phyloP scores from a whole-genome alignment of 1,139 yeast species.

The Yamadazyma siamensis region DNA sequence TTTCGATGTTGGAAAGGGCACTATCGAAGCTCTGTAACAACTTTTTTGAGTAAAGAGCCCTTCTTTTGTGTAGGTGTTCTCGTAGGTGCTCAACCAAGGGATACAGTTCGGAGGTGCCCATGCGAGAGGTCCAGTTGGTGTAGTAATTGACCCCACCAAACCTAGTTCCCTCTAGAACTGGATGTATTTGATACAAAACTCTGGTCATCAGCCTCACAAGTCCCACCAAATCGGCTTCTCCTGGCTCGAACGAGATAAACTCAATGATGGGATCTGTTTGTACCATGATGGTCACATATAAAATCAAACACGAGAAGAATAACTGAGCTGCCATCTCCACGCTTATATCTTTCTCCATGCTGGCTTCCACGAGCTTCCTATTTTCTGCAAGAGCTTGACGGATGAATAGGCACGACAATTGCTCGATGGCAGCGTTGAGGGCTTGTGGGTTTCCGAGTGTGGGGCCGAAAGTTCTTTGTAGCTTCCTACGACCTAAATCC shows the following conservation, averaged over 20 bases:
- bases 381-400: neutral
- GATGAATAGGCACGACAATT: neutral
- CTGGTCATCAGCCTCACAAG: conserved; percentile 3
- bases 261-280: conserved; percentile 27
- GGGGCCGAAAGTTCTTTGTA: neutral
- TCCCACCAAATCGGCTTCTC: conserved; percentile 4
- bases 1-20: no score
- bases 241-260: conserved; percentile 8
- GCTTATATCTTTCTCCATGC: neutral
- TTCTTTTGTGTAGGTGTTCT: conserved; percentile 14
- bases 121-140: neutral
- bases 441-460: neutral
- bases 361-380: neutral
- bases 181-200: neutral
- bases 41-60: no score
- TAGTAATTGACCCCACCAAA: conserved; percentile 1
- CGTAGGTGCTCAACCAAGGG: conserved; percentile 1
- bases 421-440: neutral
- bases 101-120: neutral
- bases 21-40: no score
- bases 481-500: neutral
- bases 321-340: conserved; percentile 11
- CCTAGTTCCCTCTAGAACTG: conserved; percentile 2
- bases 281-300: conserved; percentile 23
- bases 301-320: conserved; percentile 17